Evolutionary conservation across 352 stramenopile species (phyloP).

Genomic region (Globisporangium emineosum): DNA sequence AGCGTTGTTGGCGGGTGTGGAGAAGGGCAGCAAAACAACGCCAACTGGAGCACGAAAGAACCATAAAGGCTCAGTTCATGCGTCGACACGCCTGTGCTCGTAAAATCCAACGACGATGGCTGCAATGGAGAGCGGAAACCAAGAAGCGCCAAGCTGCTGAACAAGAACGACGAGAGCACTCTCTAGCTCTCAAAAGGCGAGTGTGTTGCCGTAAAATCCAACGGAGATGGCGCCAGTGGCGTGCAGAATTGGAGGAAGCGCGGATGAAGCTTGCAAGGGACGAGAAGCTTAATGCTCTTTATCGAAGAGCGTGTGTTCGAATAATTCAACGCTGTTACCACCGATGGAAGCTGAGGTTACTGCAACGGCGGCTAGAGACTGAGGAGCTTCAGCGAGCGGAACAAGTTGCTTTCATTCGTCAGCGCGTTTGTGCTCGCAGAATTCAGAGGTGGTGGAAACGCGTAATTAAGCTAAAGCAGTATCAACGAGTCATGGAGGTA

Average conservation of each 20-base stretch:
- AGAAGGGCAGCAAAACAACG: background rate
- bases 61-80: background rate
- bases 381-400: slow-evolving; percentile 4
- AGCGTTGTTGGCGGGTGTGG: slow-evolving; percentile 12
- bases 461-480: background rate
- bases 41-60: background rate
- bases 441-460: slow-evolving; percentile 1
- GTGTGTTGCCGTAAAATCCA: slow-evolving; percentile 20
- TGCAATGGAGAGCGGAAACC: background rate
- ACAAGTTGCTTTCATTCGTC: slow-evolving; percentile 8
- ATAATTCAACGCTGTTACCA: slow-evolving; percentile 10
- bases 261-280: background rate
- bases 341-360: background rate
- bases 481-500: background rate
- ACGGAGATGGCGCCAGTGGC: background rate
- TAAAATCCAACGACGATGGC: slow-evolving; percentile 3
- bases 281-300: background rate
- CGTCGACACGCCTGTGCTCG: background rate
- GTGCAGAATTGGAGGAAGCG: background rate
- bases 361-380: background rate
- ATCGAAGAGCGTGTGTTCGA: background rate
- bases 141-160: background rate
- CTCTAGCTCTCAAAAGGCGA: slow-evolving; percentile 6
- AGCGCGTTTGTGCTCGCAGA: background rate
- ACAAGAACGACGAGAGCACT: background rate